Conservation (phyloP, 306 rosid genomes). For the Echinosophora koreensis region DNA sequence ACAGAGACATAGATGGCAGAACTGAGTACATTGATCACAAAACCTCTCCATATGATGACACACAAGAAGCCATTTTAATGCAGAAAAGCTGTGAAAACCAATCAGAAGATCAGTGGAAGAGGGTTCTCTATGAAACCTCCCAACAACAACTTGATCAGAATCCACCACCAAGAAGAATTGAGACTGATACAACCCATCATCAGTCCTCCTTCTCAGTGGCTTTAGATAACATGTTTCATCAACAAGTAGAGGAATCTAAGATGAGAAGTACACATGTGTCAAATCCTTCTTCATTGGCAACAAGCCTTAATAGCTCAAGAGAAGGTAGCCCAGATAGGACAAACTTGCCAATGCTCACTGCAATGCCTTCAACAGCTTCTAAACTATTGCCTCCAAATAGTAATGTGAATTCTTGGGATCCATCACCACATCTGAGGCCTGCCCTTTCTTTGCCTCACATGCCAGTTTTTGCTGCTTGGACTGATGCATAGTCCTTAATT, state of each 20-base stretch:
- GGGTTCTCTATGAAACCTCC: conserved; percentile 60
- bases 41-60: conserved; percentile 44
- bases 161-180: conserved; percentile 45
- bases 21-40: conserved; percentile 55
- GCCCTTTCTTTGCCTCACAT: conserved; percentile 67
- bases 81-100: conserved; percentile 58
- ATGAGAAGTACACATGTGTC: conserved; percentile 62
- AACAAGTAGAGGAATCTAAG: conserved; percentile 58
- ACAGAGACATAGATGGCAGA: conserved; percentile 46
- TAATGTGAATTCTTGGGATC: conserved; percentile 66
- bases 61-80: conserved; percentile 50
- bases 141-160: conserved; percentile 60
- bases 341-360: conserved; percentile 57
- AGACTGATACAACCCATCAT: conserved; percentile 44
- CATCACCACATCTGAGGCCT: conserved; percentile 67
- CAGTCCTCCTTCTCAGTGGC: conserved; percentile 48
- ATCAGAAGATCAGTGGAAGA: conserved; percentile 65
- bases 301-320: conserved; percentile 77
- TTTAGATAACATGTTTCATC: conserved; percentile 53
- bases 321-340: conserved; percentile 75
- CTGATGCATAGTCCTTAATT: conserved; percentile 53
- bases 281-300: conserved; percentile 78
- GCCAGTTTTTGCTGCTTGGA: conserved; percentile 87
- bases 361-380: conserved; percentile 61
- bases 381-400: conserved; percentile 60